Evolutionary conservation across 345 rosid genomes (phyloP).

Genomic region (Excoecaria agallocha): DNA sequence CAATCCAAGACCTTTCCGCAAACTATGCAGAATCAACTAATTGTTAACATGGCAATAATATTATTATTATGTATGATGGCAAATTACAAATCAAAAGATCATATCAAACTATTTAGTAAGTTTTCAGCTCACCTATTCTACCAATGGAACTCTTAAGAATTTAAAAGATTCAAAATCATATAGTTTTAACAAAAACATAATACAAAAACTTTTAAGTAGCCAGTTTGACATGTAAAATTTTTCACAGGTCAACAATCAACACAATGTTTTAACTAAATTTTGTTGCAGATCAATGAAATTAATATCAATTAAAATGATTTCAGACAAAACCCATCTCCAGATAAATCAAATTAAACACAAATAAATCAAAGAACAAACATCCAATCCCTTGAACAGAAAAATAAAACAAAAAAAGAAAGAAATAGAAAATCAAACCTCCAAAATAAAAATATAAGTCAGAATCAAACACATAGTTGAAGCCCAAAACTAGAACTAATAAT

Average conservation of each 20-base stretch:
- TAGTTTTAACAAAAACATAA: background rate
- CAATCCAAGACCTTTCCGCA: background rate
- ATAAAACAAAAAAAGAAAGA: background rate
- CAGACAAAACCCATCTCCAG: background rate
- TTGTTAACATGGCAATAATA: background rate
- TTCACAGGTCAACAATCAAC: slow-evolving; percentile 2
- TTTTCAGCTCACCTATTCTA: background rate
- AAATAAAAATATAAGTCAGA: background rate
- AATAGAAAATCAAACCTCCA: background rate
- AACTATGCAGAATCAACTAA: background rate
- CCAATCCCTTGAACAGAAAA: background rate
- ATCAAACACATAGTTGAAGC: background rate
- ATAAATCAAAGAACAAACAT: background rate
- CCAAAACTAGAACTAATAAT: background rate
- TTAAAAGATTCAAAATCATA: background rate
- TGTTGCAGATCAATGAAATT: background rate
- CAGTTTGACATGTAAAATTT: background rate
- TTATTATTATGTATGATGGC: background rate
- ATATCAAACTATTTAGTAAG: background rate
- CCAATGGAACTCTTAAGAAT: background rate
- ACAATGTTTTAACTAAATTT: background rate
- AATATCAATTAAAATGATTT: background rate
- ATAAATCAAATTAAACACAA: background rate
- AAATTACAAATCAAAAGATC: background rate
- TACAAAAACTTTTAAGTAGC: background rate